Evolutionary conservation across 495 filamentous ascomycete species (phyloP).

Genomic region (Podospora comata): DNA sequence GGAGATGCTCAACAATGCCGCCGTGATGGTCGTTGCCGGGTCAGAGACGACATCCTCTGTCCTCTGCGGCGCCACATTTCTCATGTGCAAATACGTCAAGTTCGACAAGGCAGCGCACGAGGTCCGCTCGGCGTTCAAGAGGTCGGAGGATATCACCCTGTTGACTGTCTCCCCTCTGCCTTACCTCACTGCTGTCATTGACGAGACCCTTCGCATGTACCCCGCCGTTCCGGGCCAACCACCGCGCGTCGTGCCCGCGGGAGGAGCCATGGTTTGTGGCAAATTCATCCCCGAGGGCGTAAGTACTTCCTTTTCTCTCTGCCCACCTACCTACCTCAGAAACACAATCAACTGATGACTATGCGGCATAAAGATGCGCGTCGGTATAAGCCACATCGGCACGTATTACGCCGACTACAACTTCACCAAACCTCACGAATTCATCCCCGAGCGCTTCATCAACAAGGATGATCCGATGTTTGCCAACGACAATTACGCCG

Average conservation of each 20-base stretch:
- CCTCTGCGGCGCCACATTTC: too few relatives aligned
- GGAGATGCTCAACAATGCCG: too few relatives aligned
- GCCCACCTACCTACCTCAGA: background rate
- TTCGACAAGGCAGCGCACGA: too few relatives aligned
- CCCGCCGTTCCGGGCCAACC: conserved; percentile 47
- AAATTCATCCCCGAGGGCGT: conserved; percentile 40
- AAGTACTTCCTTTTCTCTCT: conserved; percentile 14
- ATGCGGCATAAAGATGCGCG: conserved; percentile 33
- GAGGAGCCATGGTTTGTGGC: conserved; percentile 46
- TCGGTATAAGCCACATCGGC: conserved; percentile 36
- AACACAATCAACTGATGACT: conserved; percentile 50
- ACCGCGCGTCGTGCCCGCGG: conserved; percentile 41
- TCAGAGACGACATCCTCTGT: too few relatives aligned
- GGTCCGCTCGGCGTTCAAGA: conserved; percentile 2
- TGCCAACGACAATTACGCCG: conserved; percentile 30
- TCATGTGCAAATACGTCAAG: too few relatives aligned
- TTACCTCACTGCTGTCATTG: conserved; percentile 54
- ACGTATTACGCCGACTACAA: conserved; percentile 37
- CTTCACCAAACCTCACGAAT: conserved; percentile 37
- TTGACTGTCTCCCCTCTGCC: conserved; percentile 39
- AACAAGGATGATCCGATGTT: conserved; percentile 28
- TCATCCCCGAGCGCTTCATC: conserved; percentile 39
- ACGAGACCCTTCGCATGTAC: conserved; percentile 56
- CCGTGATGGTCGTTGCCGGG: too few relatives aligned
- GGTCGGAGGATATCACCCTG: conserved; percentile 46